A percentile compares a stretch with the other conserved stretches of the same genome.
phyloP scores from a whole-genome alignment of 768 basidiomycete genomes.

The Russula sp. region DNA sequence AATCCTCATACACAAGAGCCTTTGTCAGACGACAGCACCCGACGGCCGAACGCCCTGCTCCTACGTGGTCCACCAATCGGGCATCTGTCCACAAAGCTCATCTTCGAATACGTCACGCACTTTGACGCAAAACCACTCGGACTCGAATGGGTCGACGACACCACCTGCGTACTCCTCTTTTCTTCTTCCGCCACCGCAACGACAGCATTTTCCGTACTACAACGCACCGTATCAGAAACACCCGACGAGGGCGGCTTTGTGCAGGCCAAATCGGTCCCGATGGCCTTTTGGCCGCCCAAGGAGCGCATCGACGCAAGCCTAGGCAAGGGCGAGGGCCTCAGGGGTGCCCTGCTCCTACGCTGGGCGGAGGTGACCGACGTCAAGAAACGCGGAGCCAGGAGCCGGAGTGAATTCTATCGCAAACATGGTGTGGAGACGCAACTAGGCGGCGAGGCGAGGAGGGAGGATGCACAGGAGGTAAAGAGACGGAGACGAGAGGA shows the following conservation, averaged over 20 bases:
- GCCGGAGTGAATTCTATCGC: constrained; percentile 70
- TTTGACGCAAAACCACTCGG: constrained; percentile 68
- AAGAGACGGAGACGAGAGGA: constrained; percentile 33
- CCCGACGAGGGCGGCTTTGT: constrained; percentile 51
- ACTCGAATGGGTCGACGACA: constrained; percentile 84
- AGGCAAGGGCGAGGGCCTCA: constrained; percentile 60
- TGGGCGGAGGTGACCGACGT: constrained; percentile 69
- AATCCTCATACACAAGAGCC: neutral
- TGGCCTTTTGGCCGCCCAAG: constrained; percentile 73
- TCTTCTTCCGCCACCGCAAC: constrained; percentile 47
- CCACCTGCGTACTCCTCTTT: constrained; percentile 74
- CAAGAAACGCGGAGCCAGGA: constrained; percentile 69
- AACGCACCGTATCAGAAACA: constrained; percentile 42
- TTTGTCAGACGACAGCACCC: constrained; percentile 31
- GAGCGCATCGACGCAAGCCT: constrained; percentile 67
- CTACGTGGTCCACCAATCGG: constrained; percentile 67
- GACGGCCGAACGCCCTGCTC: constrained; percentile 62
- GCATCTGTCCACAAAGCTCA: constrained; percentile 62
- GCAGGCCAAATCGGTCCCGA: constrained; percentile 61
- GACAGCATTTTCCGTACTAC: constrained; percentile 41
- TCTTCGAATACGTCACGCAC: constrained; percentile 78
- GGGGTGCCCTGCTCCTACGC: constrained; percentile 61
- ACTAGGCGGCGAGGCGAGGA: constrained; percentile 35
- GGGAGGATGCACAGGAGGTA: constrained; percentile 19
- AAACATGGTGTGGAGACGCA: constrained; percentile 63